These are phyloP conservation scores for Lolium multiflorum DNA, from an alignment of 176 grass and related monocot species.

Conservation along the genomic window DNA sequence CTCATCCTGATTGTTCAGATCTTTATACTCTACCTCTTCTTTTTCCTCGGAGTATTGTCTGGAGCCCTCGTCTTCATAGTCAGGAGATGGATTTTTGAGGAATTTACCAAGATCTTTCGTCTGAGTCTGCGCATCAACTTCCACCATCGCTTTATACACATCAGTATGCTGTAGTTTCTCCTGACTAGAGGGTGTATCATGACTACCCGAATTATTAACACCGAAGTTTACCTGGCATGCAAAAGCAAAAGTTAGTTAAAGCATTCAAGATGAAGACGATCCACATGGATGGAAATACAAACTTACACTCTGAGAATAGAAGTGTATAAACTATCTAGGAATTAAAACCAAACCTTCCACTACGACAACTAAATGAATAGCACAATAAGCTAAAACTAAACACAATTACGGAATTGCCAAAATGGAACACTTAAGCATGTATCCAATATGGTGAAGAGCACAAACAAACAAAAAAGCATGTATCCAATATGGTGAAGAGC, in stretches of 20 bases:
- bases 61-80: constrained; percentile 54
- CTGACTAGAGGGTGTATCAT: constrained; percentile 71
- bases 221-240: constrained; percentile 49
- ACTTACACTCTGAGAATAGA: constrained; percentile 27
- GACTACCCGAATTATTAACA: constrained; percentile 53
- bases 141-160: constrained; percentile 44
- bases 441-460: neutral
- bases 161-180: constrained; percentile 48
- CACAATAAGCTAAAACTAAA: neutral
- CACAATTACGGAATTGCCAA: neutral
- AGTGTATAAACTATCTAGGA: constrained; percentile 7
- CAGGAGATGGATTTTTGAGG: constrained; percentile 29
- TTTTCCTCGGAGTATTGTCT: constrained; percentile 48
- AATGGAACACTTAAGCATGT: neutral
- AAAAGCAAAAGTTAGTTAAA: constrained; percentile 24
- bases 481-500: neutral
- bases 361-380: constrained; percentile 7
- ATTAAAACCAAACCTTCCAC: neutral
- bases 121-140: constrained; percentile 40
- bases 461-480: too few relatives aligned
- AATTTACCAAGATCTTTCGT: constrained; percentile 48
- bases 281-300: neutral
- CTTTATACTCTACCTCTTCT: constrained; percentile 48
- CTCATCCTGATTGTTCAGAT: constrained; percentile 53
- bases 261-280: constrained; percentile 22